Evolutionary conservation across 352 stramenopile genomes (phyloP), one percentile per base, ranked within the genome.

Genomic region (Elongisporangium senticosum): DNA sequence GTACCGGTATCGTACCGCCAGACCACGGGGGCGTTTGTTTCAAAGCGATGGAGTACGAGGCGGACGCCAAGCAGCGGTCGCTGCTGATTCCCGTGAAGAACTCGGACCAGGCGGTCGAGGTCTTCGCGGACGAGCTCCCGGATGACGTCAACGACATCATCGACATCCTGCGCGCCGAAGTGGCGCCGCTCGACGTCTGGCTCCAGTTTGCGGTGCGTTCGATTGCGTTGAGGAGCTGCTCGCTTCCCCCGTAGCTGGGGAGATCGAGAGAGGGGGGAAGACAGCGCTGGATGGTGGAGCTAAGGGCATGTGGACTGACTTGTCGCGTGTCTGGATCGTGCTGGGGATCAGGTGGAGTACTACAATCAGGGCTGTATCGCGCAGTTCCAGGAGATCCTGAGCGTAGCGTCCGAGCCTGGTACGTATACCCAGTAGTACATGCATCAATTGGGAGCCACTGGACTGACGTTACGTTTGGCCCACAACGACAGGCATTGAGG

Each of bases 61-160:
- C 61, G 51, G 50, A 67, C 17, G 71, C 58, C 39, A 75, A 78
- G 68, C 69, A 65, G 69, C 81, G 84, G 21, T 89, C 84, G 64
- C 79, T 96, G 61, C 67, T 93, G 56, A 97, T 97, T 73, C 89
- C 89, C 51, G 89, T 97, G 8, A 92, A 96, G 59, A 95, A 95
- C 74, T 94, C 84, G 64, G 65, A 93, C 66, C 77, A 96, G 64
- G 82, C 71, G n/a, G 87, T 97, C 49, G 86, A 97, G 56, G 87
- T 97, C 47, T 97, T 89, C 63, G 80, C 86, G 20, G 87, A 97
- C 56, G 89, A 97, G 63, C 77, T 97, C 15, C 89, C 89, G 0
- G 84, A 90, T 19, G 89, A 97, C 57, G 86, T 94, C 8, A 96
- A 94, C 68, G 87, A 96, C 62, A 94, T 97, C 61, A 95, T 97